Percentiles rank a stretch among this genome's conserved stretches.
Conservation (phyloP, 352 stramenopile genomes). For the Blastocystis hominis region DNA sequence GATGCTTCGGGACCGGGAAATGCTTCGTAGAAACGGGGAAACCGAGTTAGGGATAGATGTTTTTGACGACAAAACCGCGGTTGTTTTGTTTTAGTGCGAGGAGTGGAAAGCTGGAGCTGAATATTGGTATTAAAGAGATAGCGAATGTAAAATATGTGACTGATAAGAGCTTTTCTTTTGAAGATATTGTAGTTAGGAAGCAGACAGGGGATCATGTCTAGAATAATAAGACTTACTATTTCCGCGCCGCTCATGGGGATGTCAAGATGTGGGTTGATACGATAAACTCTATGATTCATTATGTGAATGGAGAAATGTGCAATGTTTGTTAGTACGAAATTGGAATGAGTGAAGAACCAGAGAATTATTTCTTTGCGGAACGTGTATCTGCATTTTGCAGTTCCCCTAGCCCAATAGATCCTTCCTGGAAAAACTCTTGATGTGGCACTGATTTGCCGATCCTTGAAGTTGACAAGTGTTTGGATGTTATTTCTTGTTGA, state of each 20-base stretch:
- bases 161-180: slow-evolving; percentile 34
- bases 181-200: neutral
- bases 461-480: slow-evolving; percentile 35
- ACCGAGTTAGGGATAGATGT: neutral
- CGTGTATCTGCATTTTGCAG: neutral
- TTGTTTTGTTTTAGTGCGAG: slow-evolving; percentile 27
- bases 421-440: neutral
- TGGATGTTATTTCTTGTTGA: neutral
- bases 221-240: slow-evolving; percentile 5
- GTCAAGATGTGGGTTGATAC: slow-evolving; percentile 54
- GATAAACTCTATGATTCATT: slow-evolving; percentile 14
- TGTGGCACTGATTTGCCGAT: slow-evolving; percentile 15
- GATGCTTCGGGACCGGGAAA: neutral
- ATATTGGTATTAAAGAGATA: neutral
- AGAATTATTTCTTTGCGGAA: slow-evolving; percentile 40
- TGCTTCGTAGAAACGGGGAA: neutral
- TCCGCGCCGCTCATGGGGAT: slow-evolving; percentile 12
- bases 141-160: slow-evolving; percentile 27
- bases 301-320: slow-evolving; percentile 7
- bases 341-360: slow-evolving; percentile 18
- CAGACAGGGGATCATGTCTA: neutral
- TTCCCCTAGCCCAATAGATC: neutral
- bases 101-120: slow-evolving; percentile 38
- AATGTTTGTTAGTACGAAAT: slow-evolving; percentile 9
- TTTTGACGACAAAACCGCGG: slow-evolving; percentile 31